phyloP scores from a whole-genome alignment of 2,329 filamentous ascomycete genomes.

The Aureobasidium sp. region DNA sequence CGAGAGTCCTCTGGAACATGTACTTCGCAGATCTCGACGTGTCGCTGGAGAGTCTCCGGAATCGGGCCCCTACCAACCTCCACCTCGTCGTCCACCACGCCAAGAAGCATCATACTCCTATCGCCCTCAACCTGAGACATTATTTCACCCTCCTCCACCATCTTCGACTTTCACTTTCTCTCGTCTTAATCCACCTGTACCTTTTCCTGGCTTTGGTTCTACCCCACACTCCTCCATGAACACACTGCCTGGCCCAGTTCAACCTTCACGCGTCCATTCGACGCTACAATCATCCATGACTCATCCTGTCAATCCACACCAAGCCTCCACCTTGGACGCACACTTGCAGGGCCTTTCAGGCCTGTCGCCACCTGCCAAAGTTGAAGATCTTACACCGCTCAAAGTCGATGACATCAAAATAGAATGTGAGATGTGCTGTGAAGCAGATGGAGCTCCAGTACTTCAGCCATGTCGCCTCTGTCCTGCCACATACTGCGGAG shows the following conservation, averaged over 20 bases:
- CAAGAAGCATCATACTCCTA: not conserved
- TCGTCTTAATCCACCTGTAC: not conserved
- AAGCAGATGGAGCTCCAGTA: slow-evolving; percentile 14
- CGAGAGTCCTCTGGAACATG: not conserved
- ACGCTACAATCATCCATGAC: not conserved
- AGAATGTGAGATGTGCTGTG: slow-evolving; percentile 22
- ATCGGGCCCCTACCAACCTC: not conserved
- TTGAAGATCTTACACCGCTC: not conserved
- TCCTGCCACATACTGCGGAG: slow-evolving; percentile 24
- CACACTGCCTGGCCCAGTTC: not conserved
- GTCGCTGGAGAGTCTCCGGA: slow-evolving; percentile 6
- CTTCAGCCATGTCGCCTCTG: slow-evolving; percentile 27
- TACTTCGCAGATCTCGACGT: slow-evolving; percentile 1
- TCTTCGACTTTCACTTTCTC: slow-evolving; percentile 6
- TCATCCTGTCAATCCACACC: not conserved
- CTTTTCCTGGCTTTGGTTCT: not conserved
- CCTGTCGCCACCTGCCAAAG: not conserved
- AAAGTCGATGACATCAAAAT: not conserved
- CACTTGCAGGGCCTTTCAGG: not conserved
- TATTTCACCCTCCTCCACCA: slow-evolving; percentile 2
- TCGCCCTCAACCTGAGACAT: not conserved
- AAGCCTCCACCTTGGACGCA: not conserved
- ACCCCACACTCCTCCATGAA: not conserved
- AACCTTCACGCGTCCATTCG: not conserved
- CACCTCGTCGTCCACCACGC: not conserved